Evolutionary conservation across 208 protist species (phyloP).

Genomic region (Leishmania mexicana): DNA sequence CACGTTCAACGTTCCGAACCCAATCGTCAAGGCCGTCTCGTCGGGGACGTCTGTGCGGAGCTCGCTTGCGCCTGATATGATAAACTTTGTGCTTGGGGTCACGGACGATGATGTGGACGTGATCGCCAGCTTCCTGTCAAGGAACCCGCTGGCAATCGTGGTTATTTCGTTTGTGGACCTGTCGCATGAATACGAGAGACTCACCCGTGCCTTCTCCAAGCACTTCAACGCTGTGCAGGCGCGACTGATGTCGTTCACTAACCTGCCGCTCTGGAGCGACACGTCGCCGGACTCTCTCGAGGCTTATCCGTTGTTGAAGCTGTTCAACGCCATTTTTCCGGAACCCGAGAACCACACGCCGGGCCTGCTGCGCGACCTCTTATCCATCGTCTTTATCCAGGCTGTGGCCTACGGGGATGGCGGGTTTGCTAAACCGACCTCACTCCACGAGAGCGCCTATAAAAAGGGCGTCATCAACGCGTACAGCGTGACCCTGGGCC

Average conservation of each 20-base stretch:
- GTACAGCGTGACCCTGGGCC: not conserved
- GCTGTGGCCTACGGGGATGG: not conserved
- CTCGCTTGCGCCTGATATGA: not conserved
- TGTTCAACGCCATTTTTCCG: conserved; percentile 20
- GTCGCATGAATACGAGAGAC: conserved; percentile 21
- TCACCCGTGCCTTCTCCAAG: conserved; percentile 18
- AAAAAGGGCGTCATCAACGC: not conserved
- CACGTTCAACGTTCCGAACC: not conserved
- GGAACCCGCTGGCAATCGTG: conserved; percentile 19
- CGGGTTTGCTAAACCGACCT: not conserved
- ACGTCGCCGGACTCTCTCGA: conserved; percentile 6
- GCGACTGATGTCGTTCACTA: conserved; percentile 40
- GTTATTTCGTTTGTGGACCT: conserved; percentile 43
- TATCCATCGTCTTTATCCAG: conserved; percentile 3
- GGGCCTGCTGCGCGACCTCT: not conserved
- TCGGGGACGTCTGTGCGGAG: not conserved
- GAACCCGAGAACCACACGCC: not conserved
- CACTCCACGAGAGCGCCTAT: not conserved
- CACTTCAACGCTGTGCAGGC: conserved; percentile 11
- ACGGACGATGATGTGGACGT: conserved; percentile 4
- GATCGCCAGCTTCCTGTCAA: conserved; percentile 23
- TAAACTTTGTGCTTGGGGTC: conserved; percentile 16
- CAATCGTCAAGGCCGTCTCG: not conserved
- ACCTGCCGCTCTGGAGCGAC: conserved; percentile 54
- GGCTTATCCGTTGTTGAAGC: conserved; percentile 3